Base-by-base conservation (phyloP, 108 stramenopile genomes). In the Aurantiochytrium sp. region DNA sequence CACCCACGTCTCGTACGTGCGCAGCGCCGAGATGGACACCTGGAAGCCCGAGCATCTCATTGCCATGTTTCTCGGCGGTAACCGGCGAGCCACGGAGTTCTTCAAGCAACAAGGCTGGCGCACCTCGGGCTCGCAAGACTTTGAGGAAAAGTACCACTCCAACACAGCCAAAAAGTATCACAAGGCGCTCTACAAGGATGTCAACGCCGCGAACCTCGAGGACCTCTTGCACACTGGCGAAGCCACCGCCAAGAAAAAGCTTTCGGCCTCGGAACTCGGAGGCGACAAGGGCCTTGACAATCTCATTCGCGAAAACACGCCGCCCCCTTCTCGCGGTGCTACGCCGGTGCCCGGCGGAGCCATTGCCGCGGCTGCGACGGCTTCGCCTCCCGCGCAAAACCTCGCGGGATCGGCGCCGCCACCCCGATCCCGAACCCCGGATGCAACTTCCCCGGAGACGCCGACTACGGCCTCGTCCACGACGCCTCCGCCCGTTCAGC, bases 1-100 rank as follows among this genome's bases (percentile, higher is more conserved):
- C 44, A 97, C 98, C 14, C 99, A 99, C 89, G 97, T 99, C 88
- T 95, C 95, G 58, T 99, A 99, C 92, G 99, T 99, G 18, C 92
- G 99, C 60, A 96, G 95, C 90, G 91, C 98, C 4, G 88, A 88
- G 21, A 88, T 88, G 88, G 88, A 88, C 64, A 44, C 25, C 49
- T 88, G 88, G 88, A 88, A 89, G 59, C 57, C 25, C 2, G 91
- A 60, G 60, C 93, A 94, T 88, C 58, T 94, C 60, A 91, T 90
- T 21, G 87, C 60, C 8, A 94, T 94, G 94, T 87, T 88, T 58
- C 60, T 92, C 6, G 92, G 93, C n/a, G 94, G 94, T 5, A 94
- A 94, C 90, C 72, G 58, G 23, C 92, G 92, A 44, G 94, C 94
- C 0, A 35, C 72, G n/a, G 53, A 71, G 25, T 94, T 91, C 91